Percentiles rank a stretch among this genome's conserved stretches.
Conservation (phyloP, 495 filamentous ascomycete species). For the Talaromyces ruber region DNA sequence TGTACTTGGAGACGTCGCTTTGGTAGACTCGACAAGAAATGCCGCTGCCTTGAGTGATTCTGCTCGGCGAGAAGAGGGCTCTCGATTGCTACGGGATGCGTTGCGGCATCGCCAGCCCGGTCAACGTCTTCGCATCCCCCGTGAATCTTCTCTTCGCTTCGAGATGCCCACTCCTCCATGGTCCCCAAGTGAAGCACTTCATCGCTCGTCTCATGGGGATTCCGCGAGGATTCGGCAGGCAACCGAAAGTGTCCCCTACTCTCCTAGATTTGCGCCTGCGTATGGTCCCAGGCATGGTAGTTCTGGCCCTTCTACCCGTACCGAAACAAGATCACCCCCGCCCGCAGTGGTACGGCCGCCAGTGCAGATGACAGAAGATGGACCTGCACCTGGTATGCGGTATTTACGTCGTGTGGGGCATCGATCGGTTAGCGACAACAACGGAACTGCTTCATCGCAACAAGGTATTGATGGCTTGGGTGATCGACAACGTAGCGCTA, state of each 20-base stretch:
- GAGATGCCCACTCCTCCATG: constrained; percentile 20
- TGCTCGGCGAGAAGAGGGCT: constrained; percentile 28
- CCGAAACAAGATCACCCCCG: constrained; percentile 16
- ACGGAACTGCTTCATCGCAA: constrained; percentile 7
- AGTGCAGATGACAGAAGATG: not conserved
- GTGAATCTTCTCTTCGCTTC: constrained; percentile 13
- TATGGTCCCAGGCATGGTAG: constrained; percentile 20
- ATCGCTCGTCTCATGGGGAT: constrained; percentile 13
- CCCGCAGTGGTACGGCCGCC: constrained; percentile 12
- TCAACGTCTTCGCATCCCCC: constrained; percentile 24
- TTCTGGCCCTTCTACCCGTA: constrained; percentile 15
- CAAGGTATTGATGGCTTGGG: constrained; percentile 61
- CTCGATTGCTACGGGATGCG: constrained; percentile 20
- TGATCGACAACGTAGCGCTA: constrained; percentile 73
- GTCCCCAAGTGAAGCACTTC: constrained; percentile 17
- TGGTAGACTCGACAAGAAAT: not conserved
- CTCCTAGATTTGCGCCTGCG: constrained; percentile 41
- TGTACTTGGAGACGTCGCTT: not conserved
- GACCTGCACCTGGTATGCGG: constrained; percentile 7
- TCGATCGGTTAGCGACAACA: constrained; percentile 17
- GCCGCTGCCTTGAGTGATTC: not conserved
- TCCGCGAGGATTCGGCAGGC: constrained; percentile 10
- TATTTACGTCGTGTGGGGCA: constrained; percentile 17
- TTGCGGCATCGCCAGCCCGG: constrained; percentile 22
- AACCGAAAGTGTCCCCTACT: constrained; percentile 20